Evolutionary conservation across 2,329 filamentous ascomycete species (phyloP).

Genomic region (Sarocladiaceae sp.): DNA sequence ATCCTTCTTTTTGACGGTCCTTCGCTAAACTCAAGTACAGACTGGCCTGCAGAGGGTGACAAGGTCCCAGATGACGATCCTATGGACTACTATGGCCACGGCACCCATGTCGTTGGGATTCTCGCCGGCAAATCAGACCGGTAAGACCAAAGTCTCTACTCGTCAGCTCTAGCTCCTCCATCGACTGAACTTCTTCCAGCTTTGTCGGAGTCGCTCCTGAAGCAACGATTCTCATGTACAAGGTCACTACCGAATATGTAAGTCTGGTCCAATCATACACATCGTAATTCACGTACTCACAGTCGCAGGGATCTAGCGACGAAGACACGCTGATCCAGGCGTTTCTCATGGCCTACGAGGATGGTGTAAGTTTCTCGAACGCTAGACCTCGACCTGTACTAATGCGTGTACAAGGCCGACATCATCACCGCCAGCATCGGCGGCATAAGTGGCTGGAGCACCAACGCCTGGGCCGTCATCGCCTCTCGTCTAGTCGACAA

Average conservation of each 20-base stretch:
- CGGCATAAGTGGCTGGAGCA: slow-evolving; percentile 15
- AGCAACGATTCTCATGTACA: slow-evolving; percentile 22
- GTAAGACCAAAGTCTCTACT: neutral
- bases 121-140: slow-evolving; percentile 21
- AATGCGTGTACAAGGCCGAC: slow-evolving; percentile 14
- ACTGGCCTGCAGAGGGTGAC: neutral
- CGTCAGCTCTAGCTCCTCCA: neutral
- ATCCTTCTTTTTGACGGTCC: neutral
- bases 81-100: slow-evolving; percentile 21
- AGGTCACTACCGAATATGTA: slow-evolving; percentile 25
- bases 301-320: slow-evolving; percentile 31
- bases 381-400: neutral
- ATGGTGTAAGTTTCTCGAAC: slow-evolving; percentile 30
- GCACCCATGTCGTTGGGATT: slow-evolving; percentile 27
- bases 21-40: neutral
- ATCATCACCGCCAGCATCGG: slow-evolving; percentile 23
- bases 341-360: slow-evolving; percentile 50
- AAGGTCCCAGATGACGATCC: slow-evolving; percentile 22
- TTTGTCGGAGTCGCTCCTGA: slow-evolving; percentile 25
- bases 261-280: slow-evolving; percentile 9
- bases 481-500: slow-evolving; percentile 26
- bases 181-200: slow-evolving; percentile 27
- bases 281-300: neutral
- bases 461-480: slow-evolving; percentile 27
- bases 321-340: slow-evolving; percentile 49